Conservation (phyloP, 2,329 filamentous ascomycete species). For the Phoma sp. region DNA sequence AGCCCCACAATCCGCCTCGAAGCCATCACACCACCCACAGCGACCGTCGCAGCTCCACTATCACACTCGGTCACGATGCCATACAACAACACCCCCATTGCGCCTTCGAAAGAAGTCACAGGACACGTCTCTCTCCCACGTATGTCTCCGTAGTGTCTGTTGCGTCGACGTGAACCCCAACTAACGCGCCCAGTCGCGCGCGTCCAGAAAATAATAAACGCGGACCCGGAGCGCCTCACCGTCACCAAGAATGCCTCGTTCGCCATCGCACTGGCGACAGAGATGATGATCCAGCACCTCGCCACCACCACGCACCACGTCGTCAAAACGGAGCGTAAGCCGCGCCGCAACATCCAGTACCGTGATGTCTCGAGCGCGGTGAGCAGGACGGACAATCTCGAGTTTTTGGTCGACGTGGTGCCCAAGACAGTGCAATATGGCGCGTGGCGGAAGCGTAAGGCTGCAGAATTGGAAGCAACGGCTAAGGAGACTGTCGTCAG, state of each 20-base stretch:
- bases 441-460: constrained; percentile 70
- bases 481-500: constrained; percentile 41
- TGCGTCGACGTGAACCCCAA: neutral
- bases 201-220: constrained; percentile 92
- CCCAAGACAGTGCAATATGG: constrained; percentile 85
- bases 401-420: constrained; percentile 91
- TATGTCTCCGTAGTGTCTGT: constrained; percentile 56
- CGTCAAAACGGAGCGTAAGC: constrained; percentile 89
- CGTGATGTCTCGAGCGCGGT: constrained; percentile 90
- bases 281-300: constrained; percentile 95
- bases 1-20: neutral
- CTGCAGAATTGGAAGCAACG: constrained; percentile 46
- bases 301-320: constrained; percentile 85
- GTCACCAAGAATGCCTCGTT: constrained; percentile 94
- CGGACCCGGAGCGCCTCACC: constrained; percentile 79
- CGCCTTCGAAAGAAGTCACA: constrained; percentile 79
- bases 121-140: constrained; percentile 85
- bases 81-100: constrained; percentile 85
- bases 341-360: constrained; percentile 92
- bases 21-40: neutral
- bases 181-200: constrained; percentile 72
- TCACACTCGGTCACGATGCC: constrained; percentile 66
- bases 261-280: constrained; percentile 89
- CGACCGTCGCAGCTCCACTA: neutral
- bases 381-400: constrained; percentile 86